Evolutionary conservation across 148 eudicot genomes (phyloP), one percentile per base, ranked within the genome.

Genomic region (Rhododendron simsii): DNA sequence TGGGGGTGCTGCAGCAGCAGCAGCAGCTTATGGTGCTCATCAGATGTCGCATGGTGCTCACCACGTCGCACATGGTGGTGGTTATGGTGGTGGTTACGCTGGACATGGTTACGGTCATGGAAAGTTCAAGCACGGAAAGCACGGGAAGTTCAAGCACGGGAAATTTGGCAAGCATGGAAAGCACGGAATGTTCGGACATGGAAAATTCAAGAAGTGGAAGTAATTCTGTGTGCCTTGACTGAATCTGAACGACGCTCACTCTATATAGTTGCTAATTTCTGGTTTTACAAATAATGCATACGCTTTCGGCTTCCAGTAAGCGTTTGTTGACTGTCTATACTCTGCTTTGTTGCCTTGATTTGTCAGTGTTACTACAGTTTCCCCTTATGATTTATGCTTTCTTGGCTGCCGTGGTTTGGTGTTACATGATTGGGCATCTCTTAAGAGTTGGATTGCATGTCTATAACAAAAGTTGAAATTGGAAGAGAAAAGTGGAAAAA

Each of bases 191-290:
- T 18, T 37, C 26, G 87, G 87, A 8, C 39, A 9, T 0, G 89
- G 91, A 53, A 90, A 87, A 87, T 91, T 90, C 91, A 93, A 88
- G 92, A 93, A 92, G 94, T 92, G 94, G 94, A 93, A 93, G 91
- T 92, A 78, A 90, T 87, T 33, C 18, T 16, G 37, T 39, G 20
- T 23, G 48, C 81, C 81, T 80, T 15, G 39, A 45, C 45, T 74
- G 65, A 84, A 47, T 71, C 26, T 44, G 1, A 51, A 5, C 12
- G 11, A 11, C 26, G 23, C 26, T 67, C 18, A 50, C 16, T 39
- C 76, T 30, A 14, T 71, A 6, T 33, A 26, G 30, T 21, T 37
- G 41, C n/a, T 83, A 59, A 81, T 45, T 71, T 59, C 28, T 76
- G 50, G 59, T 41, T 57, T 67, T 33, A 26, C 63, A 23, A 23